phyloP scores from a whole-genome alignment of 2,329 filamentous ascomycete genomes.

The Clonostachys sp. region DNA sequence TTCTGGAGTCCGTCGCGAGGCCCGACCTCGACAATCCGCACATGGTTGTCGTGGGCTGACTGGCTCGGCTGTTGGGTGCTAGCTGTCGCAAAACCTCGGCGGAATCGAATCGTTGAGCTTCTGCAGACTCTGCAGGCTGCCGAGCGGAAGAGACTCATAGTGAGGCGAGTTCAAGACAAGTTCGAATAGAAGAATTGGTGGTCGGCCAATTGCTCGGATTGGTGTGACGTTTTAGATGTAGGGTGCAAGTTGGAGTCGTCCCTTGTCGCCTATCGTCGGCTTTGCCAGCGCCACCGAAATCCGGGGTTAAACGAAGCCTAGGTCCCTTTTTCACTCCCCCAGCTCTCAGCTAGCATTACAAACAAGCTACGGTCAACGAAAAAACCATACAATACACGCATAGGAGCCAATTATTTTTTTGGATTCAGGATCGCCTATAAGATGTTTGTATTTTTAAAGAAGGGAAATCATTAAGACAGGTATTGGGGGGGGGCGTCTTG shows the following conservation, averaged over 20 bases:
- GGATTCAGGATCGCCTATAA: too few relatives aligned
- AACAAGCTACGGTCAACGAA: too few relatives aligned
- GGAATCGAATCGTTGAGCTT: constrained; percentile 16
- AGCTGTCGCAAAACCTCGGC: constrained; percentile 34
- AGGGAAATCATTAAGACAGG: neutral
- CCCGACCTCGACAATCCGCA: constrained; percentile 75
- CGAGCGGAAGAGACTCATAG: constrained; percentile 28
- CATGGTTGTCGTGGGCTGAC: constrained; percentile 28
- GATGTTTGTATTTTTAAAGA: too few relatives aligned
- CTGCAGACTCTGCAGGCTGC: constrained; percentile 31
- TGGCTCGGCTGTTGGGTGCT: constrained; percentile 13
- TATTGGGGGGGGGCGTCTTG: too few relatives aligned
- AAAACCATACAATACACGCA: too few relatives aligned
- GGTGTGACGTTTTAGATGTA: constrained; percentile 10
- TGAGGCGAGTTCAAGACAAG: neutral
- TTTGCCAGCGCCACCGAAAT: too few relatives aligned
- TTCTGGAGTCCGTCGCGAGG: constrained; percentile 86
- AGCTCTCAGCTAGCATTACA: too few relatives aligned
- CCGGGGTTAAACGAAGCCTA: too few relatives aligned
- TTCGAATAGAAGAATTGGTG: too few relatives aligned
- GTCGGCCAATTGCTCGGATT: constrained; percentile 14
- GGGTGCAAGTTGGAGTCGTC: neutral
- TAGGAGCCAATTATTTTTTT: too few relatives aligned
- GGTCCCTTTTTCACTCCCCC: too few relatives aligned
- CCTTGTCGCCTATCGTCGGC: neutral